Conservation (phyloP, 2,329 filamentous ascomycete species). For the Nectriaceae sp. region DNA sequence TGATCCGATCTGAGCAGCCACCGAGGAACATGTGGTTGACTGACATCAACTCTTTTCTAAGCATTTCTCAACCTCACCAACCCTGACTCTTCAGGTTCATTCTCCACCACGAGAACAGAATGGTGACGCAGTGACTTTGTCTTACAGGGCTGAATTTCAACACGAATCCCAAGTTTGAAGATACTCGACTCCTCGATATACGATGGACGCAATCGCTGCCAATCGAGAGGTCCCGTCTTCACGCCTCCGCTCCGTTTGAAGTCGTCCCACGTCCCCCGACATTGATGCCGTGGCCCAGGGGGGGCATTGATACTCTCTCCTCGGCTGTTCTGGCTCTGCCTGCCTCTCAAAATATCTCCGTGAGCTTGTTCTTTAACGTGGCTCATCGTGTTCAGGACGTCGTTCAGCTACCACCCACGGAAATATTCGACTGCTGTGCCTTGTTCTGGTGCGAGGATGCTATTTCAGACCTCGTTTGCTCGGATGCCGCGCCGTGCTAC, state of each 20-base stretch:
- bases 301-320: neutral
- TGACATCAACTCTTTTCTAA: too few relatives aligned
- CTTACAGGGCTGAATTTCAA: neutral
- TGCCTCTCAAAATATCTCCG: neutral
- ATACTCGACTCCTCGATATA: too few relatives aligned
- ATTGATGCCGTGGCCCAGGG: conserved; percentile 25
- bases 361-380: neutral
- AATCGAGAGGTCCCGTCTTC: too few relatives aligned
- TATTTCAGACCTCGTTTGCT: conserved; percentile 23
- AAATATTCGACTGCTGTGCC: conserved; percentile 14
- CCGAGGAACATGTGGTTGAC: too few relatives aligned
- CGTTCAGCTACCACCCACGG: conserved; percentile 3
- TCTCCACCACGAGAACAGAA: too few relatives aligned
- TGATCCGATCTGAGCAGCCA: too few relatives aligned
- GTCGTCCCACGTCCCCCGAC: conserved; percentile 27
- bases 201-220: too few relatives aligned
- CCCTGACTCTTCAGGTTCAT: too few relatives aligned
- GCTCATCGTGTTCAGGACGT: neutral
- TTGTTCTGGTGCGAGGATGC: conserved; percentile 6
- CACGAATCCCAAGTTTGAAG: too few relatives aligned
- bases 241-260: conserved; percentile 19
- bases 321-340: neutral
- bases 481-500: neutral
- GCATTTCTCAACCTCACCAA: too few relatives aligned
- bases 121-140: too few relatives aligned